phyloP scores from a whole-genome alignment of 1,284 basidiomycete genomes.

The Sporisorium reilianum region DNA sequence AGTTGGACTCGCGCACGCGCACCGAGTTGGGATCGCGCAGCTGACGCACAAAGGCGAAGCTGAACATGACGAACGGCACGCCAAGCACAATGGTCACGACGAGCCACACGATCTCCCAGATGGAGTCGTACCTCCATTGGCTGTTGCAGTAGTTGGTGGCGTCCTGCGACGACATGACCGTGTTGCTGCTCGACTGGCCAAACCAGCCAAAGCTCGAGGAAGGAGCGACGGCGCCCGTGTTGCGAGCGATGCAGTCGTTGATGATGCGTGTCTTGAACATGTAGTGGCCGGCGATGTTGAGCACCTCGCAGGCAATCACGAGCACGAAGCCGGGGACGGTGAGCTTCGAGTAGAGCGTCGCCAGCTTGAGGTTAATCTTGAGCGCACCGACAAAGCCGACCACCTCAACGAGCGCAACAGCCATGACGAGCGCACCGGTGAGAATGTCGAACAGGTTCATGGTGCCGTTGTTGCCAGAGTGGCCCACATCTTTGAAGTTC shows the following conservation, averaged over 20 bases:
- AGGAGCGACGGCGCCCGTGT: slow-evolving; percentile 39
- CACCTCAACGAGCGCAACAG: slow-evolving; percentile 49
- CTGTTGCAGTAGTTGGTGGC: slow-evolving; percentile 51
- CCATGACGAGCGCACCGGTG: slow-evolving; percentile 43
- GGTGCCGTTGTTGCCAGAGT: slow-evolving; percentile 36
- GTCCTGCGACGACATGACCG: slow-evolving; percentile 31
- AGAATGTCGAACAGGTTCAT: slow-evolving; percentile 55
- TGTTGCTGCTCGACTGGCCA: slow-evolving; percentile 17
- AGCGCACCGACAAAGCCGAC: slow-evolving; percentile 51
- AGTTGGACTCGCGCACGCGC: slow-evolving; percentile 27
- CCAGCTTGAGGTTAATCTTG: slow-evolving; percentile 42
- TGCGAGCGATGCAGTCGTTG: slow-evolving; percentile 44
- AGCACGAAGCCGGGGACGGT: slow-evolving; percentile 40
- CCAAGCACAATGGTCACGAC: slow-evolving; percentile 52
- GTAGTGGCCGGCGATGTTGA: slow-evolving; percentile 54
- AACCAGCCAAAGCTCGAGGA: slow-evolving; percentile 30
- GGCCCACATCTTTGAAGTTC: slow-evolving; percentile 42
- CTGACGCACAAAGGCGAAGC: slow-evolving; percentile 59
- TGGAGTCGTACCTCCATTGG: slow-evolving; percentile 46
- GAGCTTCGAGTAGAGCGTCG: slow-evolving; percentile 39
- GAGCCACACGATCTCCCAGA: slow-evolving; percentile 58
- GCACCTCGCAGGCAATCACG: slow-evolving; percentile 51
- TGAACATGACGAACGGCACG: slow-evolving; percentile 54
- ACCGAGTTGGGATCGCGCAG: slow-evolving; percentile 51
- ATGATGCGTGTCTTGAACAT: slow-evolving; percentile 50